These are phyloP conservation scores for Parafenestella ontariensis DNA, from an alignment of 2,329 filamentous ascomycete species.

Conservation along the genomic window DNA sequence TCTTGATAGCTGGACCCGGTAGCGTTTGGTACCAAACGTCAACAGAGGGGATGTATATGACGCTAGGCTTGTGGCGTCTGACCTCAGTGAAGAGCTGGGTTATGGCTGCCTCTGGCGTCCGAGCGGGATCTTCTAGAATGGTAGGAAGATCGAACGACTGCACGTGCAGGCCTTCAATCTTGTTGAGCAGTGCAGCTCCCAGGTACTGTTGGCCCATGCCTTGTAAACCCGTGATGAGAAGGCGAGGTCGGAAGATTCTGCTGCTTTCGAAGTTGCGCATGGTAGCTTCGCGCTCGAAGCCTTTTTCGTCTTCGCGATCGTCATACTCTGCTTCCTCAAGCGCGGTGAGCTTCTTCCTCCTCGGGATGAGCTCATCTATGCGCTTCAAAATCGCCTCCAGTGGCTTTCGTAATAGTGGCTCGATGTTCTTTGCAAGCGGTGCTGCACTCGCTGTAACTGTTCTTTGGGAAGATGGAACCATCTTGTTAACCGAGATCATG, in stretches of 20 bases:
- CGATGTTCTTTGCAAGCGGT: slow-evolving; percentile 78
- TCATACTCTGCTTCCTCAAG: slow-evolving; percentile 95
- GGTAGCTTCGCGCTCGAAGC: slow-evolving; percentile 83
- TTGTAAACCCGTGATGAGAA: slow-evolving; percentile 79
- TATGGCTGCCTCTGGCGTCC: slow-evolving; percentile 85
- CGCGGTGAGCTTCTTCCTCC: slow-evolving; percentile 85
- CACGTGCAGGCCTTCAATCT: slow-evolving; percentile 92
- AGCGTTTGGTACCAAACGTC: slow-evolving; percentile 81
- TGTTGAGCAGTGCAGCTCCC: slow-evolving; percentile 81
- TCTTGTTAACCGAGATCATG: slow-evolving; percentile 95
- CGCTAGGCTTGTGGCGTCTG: slow-evolving; percentile 91
- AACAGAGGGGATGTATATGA: slow-evolving; percentile 92
- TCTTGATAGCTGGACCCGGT: slow-evolving; percentile 73
- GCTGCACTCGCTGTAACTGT: slow-evolving; percentile 84
- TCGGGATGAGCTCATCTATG: slow-evolving; percentile 79
- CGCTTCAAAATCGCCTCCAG: slow-evolving; percentile 72
- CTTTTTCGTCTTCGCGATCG: slow-evolving; percentile 79
- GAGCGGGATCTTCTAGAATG: slow-evolving; percentile 80
- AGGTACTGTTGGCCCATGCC: slow-evolving; percentile 97
- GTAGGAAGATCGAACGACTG: slow-evolving; percentile 93
- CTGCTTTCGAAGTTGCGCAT: slow-evolving; percentile 78
- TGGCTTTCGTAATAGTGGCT: slow-evolving; percentile 79
- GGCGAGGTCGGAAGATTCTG: slow-evolving; percentile 84
- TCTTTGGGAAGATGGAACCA: slow-evolving; percentile 92
- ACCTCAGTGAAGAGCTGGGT: slow-evolving; percentile 92